These are phyloP conservation scores for Lasiodiplodia hormozganensis DNA, from an alignment of 2,329 filamentous ascomycete genomes.

Conservation along the genomic window DNA sequence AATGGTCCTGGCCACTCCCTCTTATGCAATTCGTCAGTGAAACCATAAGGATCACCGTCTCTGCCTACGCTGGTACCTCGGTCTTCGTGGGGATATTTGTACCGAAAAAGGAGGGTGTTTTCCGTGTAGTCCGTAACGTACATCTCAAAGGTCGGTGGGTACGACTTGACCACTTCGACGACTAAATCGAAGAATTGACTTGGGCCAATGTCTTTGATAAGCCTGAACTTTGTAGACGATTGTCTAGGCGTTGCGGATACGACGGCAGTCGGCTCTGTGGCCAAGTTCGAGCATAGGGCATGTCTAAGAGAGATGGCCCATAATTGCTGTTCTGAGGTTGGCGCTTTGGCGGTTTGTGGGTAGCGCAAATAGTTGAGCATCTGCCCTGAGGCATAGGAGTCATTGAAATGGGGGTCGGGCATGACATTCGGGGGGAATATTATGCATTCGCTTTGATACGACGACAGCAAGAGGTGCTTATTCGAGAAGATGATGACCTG, in stretches of 20 bases:
- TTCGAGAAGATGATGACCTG: neutral
- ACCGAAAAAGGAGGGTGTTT: slow-evolving; percentile 69
- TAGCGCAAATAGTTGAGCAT: neutral
- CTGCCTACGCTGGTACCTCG: slow-evolving; percentile 37
- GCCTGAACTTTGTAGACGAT: neutral
- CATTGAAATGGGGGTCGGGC: slow-evolving; percentile 37
- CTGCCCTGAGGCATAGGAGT: slow-evolving; percentile 35
- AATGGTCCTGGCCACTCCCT: slow-evolving; percentile 75
- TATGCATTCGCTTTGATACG: slow-evolving; percentile 14
- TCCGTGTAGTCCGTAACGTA: slow-evolving; percentile 86
- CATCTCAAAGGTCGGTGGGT: slow-evolving; percentile 54
- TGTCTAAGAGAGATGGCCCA: slow-evolving; percentile 43
- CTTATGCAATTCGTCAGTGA: slow-evolving; percentile 49
- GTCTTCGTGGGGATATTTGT: slow-evolving; percentile 48
- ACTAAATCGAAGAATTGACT: slow-evolving; percentile 71
- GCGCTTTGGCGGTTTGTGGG: neutral
- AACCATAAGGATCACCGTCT: slow-evolving; percentile 65
- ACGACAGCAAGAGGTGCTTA: neutral
- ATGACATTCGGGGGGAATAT: slow-evolving; percentile 38
- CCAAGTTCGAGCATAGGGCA: neutral
- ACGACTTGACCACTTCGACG: slow-evolving; percentile 72
- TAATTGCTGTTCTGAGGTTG: slow-evolving; percentile 38
- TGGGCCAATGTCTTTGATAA: slow-evolving; percentile 68
- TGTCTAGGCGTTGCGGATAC: neutral
- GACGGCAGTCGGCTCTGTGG: neutral